Evolutionary conservation across 345 rosid species (phyloP).

Genomic region (Aquilaria yunnanensis): DNA sequence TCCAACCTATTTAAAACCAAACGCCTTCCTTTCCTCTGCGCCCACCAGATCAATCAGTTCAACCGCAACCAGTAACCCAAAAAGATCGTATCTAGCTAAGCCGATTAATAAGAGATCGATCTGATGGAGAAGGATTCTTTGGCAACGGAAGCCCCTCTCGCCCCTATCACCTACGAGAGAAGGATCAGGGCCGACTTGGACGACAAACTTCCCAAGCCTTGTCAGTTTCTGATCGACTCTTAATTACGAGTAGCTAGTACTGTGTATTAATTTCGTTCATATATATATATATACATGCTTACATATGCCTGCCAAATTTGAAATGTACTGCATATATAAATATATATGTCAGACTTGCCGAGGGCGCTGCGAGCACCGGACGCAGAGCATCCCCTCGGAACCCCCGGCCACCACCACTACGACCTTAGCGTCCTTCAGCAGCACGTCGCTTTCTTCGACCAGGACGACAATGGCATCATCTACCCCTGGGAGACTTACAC

Average conservation of each 20-base stretch:
- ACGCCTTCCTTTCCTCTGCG: not conserved
- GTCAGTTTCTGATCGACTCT: constrained; percentile 22
- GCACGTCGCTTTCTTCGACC: constrained; percentile 83
- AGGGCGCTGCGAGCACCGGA: constrained; percentile 78
- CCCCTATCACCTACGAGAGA: constrained; percentile 67
- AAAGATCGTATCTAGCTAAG: too few relatives aligned
- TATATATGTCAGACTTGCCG: constrained; percentile 43
- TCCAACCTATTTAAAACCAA: not conserved
- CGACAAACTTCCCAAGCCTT: constrained; percentile 61
- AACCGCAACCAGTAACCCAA: too few relatives aligned
- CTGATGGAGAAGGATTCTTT: constrained; percentile 32
- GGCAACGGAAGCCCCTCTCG: constrained; percentile 61
- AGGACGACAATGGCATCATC: constrained; percentile 68
- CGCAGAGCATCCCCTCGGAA: constrained; percentile 56
- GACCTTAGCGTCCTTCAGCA: constrained; percentile 77
- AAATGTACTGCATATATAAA: not conserved
- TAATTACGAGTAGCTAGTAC: not conserved
- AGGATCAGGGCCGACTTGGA: constrained; percentile 58
- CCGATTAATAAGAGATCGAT: not conserved
- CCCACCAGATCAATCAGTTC: not conserved
- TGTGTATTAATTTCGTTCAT: not conserved
- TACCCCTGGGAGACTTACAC: constrained; percentile 97
- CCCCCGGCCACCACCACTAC: constrained; percentile 42
- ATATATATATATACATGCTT: not conserved
- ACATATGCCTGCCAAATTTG: too few relatives aligned